Evolutionary conservation across 1,284 basidiomycete species (phyloP), one percentile per base, ranked within the genome.

Genomic region (Chondrostereum purpureum): DNA sequence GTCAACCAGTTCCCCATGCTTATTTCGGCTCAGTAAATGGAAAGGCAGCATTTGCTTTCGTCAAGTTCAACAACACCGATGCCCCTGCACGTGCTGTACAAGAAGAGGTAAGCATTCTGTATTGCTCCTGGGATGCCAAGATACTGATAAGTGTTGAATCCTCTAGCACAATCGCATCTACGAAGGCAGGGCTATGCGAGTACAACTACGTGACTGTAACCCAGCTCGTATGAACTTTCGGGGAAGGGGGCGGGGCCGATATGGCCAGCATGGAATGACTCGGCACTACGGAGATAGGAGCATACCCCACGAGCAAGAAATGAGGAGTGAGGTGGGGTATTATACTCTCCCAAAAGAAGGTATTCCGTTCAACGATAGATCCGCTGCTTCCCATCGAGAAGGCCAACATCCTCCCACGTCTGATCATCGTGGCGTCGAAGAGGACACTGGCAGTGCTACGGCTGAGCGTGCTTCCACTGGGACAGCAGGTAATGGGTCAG

Each of bases 11-110:
- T n/a, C n/a, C n/a, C n/a, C n/a, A n/a, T n/a, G n/a, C n/a, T n/a
- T n/a, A n/a, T 47, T 31, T 10, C 18, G 18, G 8, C 6, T n/a
- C 50, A 85, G 83, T 63, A 18, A 76, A 74, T 52, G 77, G 77
- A 47, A 72, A 72, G 51, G 72, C 78, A 14, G 81, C 78, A 1
- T 88, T 87, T 56, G 86, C 86, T 2, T 88, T 88, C 54, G 73
- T 88, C 42, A 83, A 73, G 55, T 88, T 80, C 55, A 65, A 75
- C 46, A 75, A 78, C 46, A 68, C 69, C 3, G 77, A 81, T 5
- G 68, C 77, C 18, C 73, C 83, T 21, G 67, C 69, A 17, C 75
- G 69, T 42, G 85, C 85, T 3, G 72, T 88, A 13, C 59, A 61
- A 23, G 73, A 73, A 58, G 78, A 87, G 70, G 85, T 84, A 45